Base-by-base conservation (phyloP, 805 yeast genomes). In the Pichia kluyveri region DNA sequence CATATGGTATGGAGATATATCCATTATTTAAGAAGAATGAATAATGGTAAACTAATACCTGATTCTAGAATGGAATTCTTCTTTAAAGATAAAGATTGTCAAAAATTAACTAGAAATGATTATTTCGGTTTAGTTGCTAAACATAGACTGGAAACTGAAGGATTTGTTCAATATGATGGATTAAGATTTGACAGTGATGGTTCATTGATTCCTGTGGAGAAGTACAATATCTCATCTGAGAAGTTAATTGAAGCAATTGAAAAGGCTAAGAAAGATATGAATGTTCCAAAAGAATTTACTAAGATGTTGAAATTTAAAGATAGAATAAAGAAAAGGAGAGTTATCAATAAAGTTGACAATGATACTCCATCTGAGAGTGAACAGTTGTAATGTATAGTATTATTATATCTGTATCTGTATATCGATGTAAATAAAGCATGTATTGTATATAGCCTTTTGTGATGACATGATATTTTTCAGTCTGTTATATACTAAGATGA, bases 1-100 rank as follows among this genome's bases (percentile, higher is more conserved):
- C 83, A 83, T 52, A 63, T 63, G 42, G 60, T 85, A 6, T 86
- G 95, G 95, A 74, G 70, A 14, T 78, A 87, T 61, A 83, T 87
- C 48, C 82, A 80, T 56, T 75, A 61, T 11, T 60, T 83, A 50
- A 62, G 75, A 30, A 63, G 86, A 31, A 95, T n/a, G 4, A 32
- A 18, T 5, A 23, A 40, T 6, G 17, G 26, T 7, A 8, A 12
- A 10, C n/a, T 45, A 4, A 11, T 15, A 6, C 34, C 40, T 8
- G 39, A 45, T 27, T 23, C 19, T 7, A 40, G 18, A 8, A 40
- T 39, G 5, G 2, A 5, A 1, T 45, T 40, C 26, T 19, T 45
- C 12, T 17, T 14, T 5, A 30, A 23, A 40, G 32, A 12, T 27
- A n/a, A 23, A 32, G 37, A 32, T 32, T 7, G n/a, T 15, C 37